These are phyloP conservation scores for Penicillium manginii DNA, from an alignment of 495 filamentous ascomycete species.

Conservation along the genomic window DNA sequence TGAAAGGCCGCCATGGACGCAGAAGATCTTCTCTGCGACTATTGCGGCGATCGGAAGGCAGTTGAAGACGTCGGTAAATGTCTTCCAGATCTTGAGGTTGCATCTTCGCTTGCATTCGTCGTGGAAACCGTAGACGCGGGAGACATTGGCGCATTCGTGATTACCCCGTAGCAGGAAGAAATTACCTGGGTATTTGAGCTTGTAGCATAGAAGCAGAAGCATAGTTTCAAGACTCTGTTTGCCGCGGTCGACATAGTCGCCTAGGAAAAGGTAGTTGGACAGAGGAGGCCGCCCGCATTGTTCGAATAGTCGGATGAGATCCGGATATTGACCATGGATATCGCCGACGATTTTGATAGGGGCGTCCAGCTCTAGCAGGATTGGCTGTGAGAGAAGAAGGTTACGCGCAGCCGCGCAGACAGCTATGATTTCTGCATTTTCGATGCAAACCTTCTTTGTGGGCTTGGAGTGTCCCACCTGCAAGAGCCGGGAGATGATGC, in stretches of 20 bases:
- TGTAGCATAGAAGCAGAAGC: constrained; percentile 93
- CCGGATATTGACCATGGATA: constrained; percentile 98
- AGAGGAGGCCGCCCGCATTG: constrained; percentile 97
- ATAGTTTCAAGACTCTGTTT: constrained; percentile 99
- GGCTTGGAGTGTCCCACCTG: constrained; percentile 97
- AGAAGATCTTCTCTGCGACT: constrained; percentile 98
- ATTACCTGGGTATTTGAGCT: constrained; percentile 98
- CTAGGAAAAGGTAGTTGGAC: constrained; percentile 93
- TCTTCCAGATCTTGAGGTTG: constrained; percentile 99
- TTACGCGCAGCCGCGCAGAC: constrained; percentile 90
- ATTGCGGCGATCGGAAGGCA: constrained; percentile 93
- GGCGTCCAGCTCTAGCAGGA: constrained; percentile 85
- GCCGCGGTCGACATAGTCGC: constrained; percentile 96
- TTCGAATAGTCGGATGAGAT: constrained; percentile 96
- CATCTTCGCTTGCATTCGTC: constrained; percentile 98
- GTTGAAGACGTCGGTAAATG: constrained; percentile 99
- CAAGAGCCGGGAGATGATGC: constrained; percentile 92
- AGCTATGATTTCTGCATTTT: constrained; percentile 94
- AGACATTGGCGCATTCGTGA: constrained; percentile 98
- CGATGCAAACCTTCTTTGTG: constrained; percentile 93
- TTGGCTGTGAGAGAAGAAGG: constrained; percentile 90
- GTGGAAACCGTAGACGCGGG: constrained; percentile 97
- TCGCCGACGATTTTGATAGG: constrained; percentile 99
- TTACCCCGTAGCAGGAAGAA: constrained; percentile 98
- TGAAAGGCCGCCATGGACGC: constrained; percentile 94